Evolutionary conservation across 495 filamentous ascomycete species (phyloP).

Genomic region (Penicillium lagena): DNA sequence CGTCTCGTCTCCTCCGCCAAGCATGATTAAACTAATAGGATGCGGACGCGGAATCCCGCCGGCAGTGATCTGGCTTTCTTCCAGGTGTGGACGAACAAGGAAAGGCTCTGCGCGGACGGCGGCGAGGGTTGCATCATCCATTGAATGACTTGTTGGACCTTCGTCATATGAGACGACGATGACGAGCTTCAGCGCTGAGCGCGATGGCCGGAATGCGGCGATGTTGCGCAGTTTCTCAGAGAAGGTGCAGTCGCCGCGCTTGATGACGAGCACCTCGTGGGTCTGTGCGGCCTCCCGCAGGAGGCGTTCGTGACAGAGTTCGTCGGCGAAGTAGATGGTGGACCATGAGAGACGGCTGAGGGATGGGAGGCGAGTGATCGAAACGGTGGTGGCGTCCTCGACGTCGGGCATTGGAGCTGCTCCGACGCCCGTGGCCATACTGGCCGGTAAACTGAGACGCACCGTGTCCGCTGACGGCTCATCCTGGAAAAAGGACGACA

Average conservation of each 20-base stretch:
- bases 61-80: conserved; percentile 65
- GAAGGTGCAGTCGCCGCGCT: conserved; percentile 81
- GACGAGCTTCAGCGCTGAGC: conserved; percentile 65
- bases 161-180: conserved; percentile 68
- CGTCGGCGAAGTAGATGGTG: conserved; percentile 62
- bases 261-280: conserved; percentile 79
- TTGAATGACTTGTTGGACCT: neutral
- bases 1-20: conserved; percentile 65
- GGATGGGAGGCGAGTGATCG: conserved; percentile 30
- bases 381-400: conserved; percentile 46
- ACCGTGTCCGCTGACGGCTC: conserved; percentile 22
- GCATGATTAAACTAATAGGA: conserved; percentile 78
- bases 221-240: conserved; percentile 77
- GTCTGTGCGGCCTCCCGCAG: conserved; percentile 51
- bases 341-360: conserved; percentile 54
- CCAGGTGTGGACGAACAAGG: conserved; percentile 68
- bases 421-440: conserved; percentile 67
- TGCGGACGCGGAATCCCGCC: conserved; percentile 66
- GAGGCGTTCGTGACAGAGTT: conserved; percentile 59
- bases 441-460: conserved; percentile 54
- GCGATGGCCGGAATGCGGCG: conserved; percentile 61
- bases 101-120: conserved; percentile 34
- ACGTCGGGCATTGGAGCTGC: conserved; percentile 68
- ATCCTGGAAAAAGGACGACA: conserved; percentile 49
- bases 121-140: conserved; percentile 12